These are phyloP conservation scores for Beta macrorhiza DNA, from an alignment of 179 eudicot genomes.

Conservation along the genomic window DNA sequence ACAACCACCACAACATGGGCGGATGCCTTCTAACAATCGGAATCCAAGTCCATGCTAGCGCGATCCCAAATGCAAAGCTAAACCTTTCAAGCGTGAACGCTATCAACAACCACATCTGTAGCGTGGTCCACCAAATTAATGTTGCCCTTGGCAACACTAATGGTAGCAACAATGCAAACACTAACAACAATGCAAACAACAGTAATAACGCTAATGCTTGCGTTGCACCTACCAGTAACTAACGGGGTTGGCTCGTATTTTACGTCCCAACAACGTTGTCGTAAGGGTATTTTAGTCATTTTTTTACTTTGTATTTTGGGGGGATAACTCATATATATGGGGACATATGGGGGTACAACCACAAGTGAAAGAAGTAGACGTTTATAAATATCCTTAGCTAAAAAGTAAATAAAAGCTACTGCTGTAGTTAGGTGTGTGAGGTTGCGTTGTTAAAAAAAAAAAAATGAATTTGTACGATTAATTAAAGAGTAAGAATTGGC, in stretches of 20 bases:
- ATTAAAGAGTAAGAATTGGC: constrained; percentile 22
- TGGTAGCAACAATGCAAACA: constrained; percentile 22
- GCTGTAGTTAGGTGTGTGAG: constrained; percentile 6
- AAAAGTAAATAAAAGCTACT: constrained; percentile 20
- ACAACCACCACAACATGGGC: not conserved
- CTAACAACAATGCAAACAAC: constrained; percentile 22
- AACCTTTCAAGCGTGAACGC: constrained; percentile 75
- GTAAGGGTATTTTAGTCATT: not conserved
- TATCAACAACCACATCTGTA: constrained; percentile 70
- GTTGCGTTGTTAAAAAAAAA: not conserved
- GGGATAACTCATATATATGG: not conserved
- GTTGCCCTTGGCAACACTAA: constrained; percentile 38
- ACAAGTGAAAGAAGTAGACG: constrained; percentile 5
- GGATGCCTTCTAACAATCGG: constrained; percentile 86
- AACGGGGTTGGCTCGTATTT: constrained; percentile 19
- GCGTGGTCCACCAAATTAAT: constrained; percentile 69
- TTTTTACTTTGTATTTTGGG: not conserved
- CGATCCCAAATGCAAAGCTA: constrained; percentile 71
- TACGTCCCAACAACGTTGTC: constrained; percentile 11
- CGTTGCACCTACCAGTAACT: constrained; percentile 18
- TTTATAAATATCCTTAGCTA: not conserved
- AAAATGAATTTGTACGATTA: constrained; percentile 1
- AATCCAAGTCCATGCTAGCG: constrained; percentile 78
- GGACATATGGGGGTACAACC: not conserved
- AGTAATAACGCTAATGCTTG: constrained; percentile 12